Conservation (phyloP, 2,329 filamentous ascomycete genomes). For the Aureobasidium sp. region DNA sequence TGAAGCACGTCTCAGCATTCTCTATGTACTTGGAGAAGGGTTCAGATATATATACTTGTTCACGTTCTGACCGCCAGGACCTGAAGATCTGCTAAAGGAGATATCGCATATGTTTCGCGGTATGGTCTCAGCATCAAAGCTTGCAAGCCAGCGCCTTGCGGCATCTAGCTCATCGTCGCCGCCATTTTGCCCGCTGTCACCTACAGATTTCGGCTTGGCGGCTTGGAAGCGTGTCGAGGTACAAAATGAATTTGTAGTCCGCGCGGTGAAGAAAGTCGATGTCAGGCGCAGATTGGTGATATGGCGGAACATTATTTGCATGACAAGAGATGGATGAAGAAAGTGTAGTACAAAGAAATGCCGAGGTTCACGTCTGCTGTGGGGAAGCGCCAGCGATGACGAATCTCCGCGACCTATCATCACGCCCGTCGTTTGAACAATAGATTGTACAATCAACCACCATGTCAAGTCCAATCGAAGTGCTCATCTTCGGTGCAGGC, state of each 20-base stretch:
- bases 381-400: too few species aligned
- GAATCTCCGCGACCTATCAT: too few species aligned
- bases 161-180: slow-evolving; percentile 19
- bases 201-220: neutral
- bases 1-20: neutral
- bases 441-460: slow-evolving; percentile 5
- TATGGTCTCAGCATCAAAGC: slow-evolving; percentile 48
- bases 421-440: too few species aligned
- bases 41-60: slow-evolving; percentile 53
- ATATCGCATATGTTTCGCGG: slow-evolving; percentile 51
- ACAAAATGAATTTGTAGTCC: too few species aligned
- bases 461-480: slow-evolving; percentile 38
- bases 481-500: slow-evolving; percentile 63
- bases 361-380: too few species aligned
- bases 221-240: neutral
- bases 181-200: neutral
- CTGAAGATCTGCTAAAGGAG: slow-evolving; percentile 57
- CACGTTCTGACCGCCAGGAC: slow-evolving; percentile 61
- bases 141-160: slow-evolving; percentile 44
- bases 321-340: too few species aligned
- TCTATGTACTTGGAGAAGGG: too few species aligned
- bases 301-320: too few species aligned
- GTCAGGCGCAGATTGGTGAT: too few species aligned
- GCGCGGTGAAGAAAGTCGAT: too few species aligned
- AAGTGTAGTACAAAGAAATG: too few species aligned